Conservation (phyloP, 352 stramenopile genomes). For the Phytopythium chamaehyphon region DNA sequence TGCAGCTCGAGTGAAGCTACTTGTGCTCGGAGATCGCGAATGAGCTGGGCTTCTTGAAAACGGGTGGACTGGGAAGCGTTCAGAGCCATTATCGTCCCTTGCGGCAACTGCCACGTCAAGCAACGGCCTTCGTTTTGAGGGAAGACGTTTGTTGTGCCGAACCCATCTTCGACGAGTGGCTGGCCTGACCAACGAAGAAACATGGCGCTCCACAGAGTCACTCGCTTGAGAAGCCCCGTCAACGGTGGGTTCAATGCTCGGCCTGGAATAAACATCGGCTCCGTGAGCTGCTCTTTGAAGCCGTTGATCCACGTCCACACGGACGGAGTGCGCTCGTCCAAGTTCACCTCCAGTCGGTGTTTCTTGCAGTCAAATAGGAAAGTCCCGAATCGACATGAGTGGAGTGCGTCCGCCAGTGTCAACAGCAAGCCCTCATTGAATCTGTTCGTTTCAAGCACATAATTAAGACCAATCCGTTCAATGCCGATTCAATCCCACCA, state of each 20-base stretch:
- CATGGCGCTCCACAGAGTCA: conserved; percentile 66
- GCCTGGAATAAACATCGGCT: conserved; percentile 45
- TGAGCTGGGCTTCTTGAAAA: conserved; percentile 36
- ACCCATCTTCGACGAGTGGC: conserved; percentile 41
- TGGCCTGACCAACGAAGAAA: conserved; percentile 76
- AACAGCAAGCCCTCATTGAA: conserved; percentile 95
- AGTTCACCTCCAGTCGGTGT: conserved; percentile 45
- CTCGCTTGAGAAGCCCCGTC: conserved; percentile 54
- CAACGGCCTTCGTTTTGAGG: conserved; percentile 49
- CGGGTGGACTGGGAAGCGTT: conserved; percentile 36
- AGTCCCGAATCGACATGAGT: conserved; percentile 97
- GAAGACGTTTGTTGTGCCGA: conserved; percentile 41
- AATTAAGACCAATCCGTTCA: not conserved
- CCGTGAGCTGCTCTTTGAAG: conserved; percentile 55
- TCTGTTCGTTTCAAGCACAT: conserved; percentile 10
- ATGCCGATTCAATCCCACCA: not conserved
- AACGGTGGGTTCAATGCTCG: conserved; percentile 53
- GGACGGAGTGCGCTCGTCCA: conserved; percentile 61
- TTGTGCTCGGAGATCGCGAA: conserved; percentile 35
- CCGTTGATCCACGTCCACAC: conserved; percentile 85
- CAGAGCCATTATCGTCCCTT: conserved; percentile 42
- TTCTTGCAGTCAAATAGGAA: conserved; percentile 97
- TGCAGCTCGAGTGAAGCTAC: conserved; percentile 30
- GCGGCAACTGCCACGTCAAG: conserved; percentile 64
- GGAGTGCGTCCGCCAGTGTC: conserved; percentile 93